Evolutionary conservation across 1,284 basidiomycete species (phyloP), one percentile per base, ranked within the genome.

Genomic region (Cryptococcus sp.): DNA sequence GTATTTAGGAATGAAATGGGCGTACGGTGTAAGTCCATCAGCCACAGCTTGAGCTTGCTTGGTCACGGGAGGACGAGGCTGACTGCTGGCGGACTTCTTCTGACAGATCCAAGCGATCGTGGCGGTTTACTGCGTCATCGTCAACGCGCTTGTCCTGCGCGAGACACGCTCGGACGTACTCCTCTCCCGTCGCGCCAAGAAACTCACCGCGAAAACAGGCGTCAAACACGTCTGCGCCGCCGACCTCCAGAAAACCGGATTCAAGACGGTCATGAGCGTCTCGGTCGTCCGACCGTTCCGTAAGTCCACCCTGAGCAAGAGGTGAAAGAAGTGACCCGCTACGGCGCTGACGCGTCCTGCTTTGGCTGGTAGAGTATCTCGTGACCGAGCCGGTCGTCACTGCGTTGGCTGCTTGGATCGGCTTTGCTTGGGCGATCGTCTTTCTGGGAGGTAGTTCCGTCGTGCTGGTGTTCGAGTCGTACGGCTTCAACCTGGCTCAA

Each of bases 341-440:
- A 5, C 45, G 20, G 25, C 4, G 6, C n/a, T 23, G 45, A 46
- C 27, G 54, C 11, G 47, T 48, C 10, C 27, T 31, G 27, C 10
- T 5, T 44, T 58, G n/a, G n/a, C n/a, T n/a, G n/a, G n/a, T n/a
- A 77, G 73, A 73, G 31, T 75, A 68, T 59, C 76, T 82, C 46
- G 55, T 76, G 47, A 79, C 78, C 17, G 82, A 82, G 56, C 81
- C 81, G 0, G 80, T 82, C 61, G 80, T 81, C 1, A 59, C 73
- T 3, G 77, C 76, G 10, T 67, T 82, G 47, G 70, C 75, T 1
- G 60, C 77, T 39, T 82, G 80, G 80, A 78, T 81, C 49, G 80
- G 73, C 2, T 77, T 79, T 53, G 72, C 72, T 20, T 78, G 77
- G 77, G 69, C 72, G 0, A 61, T 59, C 54, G 64, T 79, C 49